Evolutionary conservation across 2,329 filamentous ascomycete genomes (phyloP).

Genomic region (Hypoxylon sp.): DNA sequence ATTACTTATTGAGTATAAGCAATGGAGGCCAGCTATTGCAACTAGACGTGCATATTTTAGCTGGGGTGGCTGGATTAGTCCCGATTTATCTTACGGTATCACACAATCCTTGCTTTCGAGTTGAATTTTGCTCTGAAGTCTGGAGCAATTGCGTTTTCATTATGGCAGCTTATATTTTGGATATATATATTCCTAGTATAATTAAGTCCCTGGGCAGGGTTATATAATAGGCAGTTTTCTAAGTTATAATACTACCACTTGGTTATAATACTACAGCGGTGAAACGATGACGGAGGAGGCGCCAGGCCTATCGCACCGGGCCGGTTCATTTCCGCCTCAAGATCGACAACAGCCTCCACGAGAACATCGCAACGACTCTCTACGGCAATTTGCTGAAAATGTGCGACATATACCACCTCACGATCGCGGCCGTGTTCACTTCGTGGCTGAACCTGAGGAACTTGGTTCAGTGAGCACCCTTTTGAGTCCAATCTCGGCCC

Average conservation of each 20-base stretch:
- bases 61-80: conserved; percentile 19
- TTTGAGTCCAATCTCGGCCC: background rate
- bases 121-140: background rate
- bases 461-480: conserved; percentile 17
- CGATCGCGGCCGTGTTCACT: conserved; percentile 9
- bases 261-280: conserved; percentile 8
- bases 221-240: background rate
- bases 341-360: conserved; percentile 7
- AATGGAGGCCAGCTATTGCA: background rate
- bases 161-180: background rate
- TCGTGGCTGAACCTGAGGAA: conserved; percentile 31
- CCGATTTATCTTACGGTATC: conserved; percentile 17
- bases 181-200: background rate
- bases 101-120: conserved; percentile 9
- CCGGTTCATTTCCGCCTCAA: conserved; percentile 17
- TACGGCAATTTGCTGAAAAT: conserved; percentile 22
- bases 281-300: conserved; percentile 29
- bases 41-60: conserved; percentile 6
- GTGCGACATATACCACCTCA: conserved; percentile 21
- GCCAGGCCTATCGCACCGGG: conserved; percentile 14
- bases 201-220: background rate
- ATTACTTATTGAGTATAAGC: background rate
- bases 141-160: background rate
- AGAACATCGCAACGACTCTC: conserved; percentile 15
- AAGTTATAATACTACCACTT: background rate